Conservation (phyloP, 1,284 basidiomycete species). For the Apiotrichum brassicae region DNA sequence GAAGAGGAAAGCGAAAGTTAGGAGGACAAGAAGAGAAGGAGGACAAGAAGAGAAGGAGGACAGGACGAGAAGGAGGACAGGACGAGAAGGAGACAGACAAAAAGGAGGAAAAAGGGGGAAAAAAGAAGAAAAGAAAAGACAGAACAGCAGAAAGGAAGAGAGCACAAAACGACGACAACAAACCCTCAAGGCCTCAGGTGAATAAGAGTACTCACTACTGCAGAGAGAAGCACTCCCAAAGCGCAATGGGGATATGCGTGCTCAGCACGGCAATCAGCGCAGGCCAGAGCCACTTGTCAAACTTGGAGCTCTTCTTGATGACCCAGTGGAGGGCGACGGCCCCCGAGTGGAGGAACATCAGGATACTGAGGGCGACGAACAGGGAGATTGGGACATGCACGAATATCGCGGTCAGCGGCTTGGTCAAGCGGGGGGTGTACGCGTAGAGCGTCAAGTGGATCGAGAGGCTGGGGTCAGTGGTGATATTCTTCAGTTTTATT, state of each 20-base stretch:
- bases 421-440: slow-evolving; percentile 38
- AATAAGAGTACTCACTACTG: slow-evolving; percentile 30
- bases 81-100: too few species aligned
- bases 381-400: slow-evolving; percentile 51
- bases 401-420: slow-evolving; percentile 50
- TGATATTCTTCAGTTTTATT: neutral
- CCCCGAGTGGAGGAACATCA: slow-evolving; percentile 49
- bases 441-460: slow-evolving; percentile 42
- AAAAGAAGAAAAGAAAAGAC: too few species aligned
- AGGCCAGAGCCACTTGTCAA: slow-evolving; percentile 35
- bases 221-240: slow-evolving; percentile 34
- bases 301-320: slow-evolving; percentile 25
- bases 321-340: slow-evolving; percentile 50
- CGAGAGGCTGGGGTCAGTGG: slow-evolving; percentile 26
- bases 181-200: too few species aligned
- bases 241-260: slow-evolving; percentile 35
- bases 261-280: slow-evolving; percentile 34
- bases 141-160: too few species aligned
- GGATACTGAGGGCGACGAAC: slow-evolving; percentile 49
- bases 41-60: too few species aligned
- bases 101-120: too few species aligned
- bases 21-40: too few species aligned
- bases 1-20: too few species aligned
- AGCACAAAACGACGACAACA: too few species aligned
- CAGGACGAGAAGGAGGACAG: too few species aligned